phyloP scores from a whole-genome alignment of 257 asterid genomes.

The Mentha longifolia region DNA sequence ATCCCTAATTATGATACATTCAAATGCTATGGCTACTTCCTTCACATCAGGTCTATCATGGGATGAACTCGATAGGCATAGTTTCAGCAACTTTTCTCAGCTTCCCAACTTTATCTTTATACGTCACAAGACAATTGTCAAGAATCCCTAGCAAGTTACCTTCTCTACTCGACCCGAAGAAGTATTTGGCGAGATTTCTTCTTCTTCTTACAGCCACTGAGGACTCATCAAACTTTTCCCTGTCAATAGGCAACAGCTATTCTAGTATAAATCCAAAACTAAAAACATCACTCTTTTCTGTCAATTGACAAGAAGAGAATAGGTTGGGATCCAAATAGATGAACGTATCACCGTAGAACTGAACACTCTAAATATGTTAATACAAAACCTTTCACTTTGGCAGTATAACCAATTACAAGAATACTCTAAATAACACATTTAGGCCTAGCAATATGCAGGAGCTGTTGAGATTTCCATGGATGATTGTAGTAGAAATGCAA shows the following conservation, averaged over 20 bases:
- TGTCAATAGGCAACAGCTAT: constrained; percentile 37
- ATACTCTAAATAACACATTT: too few relatives aligned
- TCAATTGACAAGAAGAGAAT: not conserved
- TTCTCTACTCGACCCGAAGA: not conserved
- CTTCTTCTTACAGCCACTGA: constrained; percentile 25
- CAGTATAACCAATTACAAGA: too few relatives aligned
- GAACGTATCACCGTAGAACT: not conserved
- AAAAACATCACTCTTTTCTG: constrained; percentile 37
- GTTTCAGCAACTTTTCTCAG: not conserved
- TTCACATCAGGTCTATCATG: not conserved
- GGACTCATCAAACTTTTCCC: constrained; percentile 18
- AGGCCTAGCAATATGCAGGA: constrained; percentile 37
- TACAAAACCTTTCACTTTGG: too few relatives aligned
- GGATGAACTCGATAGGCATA: not conserved
- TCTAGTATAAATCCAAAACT: constrained; percentile 36
- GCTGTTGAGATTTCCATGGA: constrained; percentile 36
- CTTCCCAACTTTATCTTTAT: not conserved
- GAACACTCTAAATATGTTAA: too few relatives aligned
- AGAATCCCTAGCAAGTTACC: constrained; percentile 12
- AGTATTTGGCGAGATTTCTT: constrained; percentile 8
- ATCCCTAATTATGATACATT: not conserved
- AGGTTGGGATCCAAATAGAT: constrained; percentile 30
- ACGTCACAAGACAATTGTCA: constrained; percentile 7
- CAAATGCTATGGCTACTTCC: not conserved
- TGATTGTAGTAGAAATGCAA: constrained; percentile 18